phyloP scores from a whole-genome alignment of 2,329 filamentous ascomycete species.

The Alternaria sp. region DNA sequence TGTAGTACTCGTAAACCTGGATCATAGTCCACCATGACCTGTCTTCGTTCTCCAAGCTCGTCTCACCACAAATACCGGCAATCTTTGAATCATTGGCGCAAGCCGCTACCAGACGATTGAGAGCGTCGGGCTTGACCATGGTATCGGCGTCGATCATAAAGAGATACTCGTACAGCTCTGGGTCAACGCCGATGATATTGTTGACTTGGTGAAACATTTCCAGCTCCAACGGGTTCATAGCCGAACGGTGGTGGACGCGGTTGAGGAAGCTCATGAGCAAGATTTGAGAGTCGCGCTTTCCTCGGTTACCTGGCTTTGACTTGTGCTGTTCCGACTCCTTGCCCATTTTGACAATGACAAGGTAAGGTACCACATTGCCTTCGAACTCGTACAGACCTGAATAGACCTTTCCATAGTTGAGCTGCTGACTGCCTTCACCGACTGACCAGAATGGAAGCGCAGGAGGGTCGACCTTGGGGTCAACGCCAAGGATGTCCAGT shows the following conservation, averaged over 20 bases:
- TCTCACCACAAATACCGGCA: conserved; percentile 96
- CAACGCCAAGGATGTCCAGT: conserved; percentile 94
- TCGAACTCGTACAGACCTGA: conserved; percentile 97
- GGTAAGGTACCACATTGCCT: conserved; percentile 94
- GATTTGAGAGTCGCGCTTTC: conserved; percentile 98
- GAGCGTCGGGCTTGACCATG: conserved; percentile 86
- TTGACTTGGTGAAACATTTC: conserved; percentile 99
- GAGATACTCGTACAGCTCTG: conserved; percentile 95
- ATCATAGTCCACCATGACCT: conserved; percentile 99
- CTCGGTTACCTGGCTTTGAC: conserved; percentile 94
- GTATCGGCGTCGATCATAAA: conserved; percentile 99
- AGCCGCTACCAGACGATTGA: conserved; percentile 90
- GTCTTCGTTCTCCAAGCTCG: conserved; percentile 93
- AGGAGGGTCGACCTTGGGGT: conserved; percentile 94
- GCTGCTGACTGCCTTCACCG: conserved; percentile 85
- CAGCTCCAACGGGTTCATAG: conserved; percentile 94
- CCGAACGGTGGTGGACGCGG: conserved; percentile 89
- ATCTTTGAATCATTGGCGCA: conserved; percentile 96
- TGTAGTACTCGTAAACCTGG: conserved; percentile 99
- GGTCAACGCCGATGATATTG: conserved; percentile 98
- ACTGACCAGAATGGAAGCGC: conserved; percentile 94
- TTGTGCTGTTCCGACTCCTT: conserved; percentile 94
- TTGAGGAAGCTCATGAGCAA: conserved; percentile 97
- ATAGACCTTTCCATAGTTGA: conserved; percentile 99
- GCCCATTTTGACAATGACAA: conserved; percentile 95